Evolutionary conservation across 2,329 filamentous ascomycete species (phyloP).

Genomic region (Penicillium sp.): DNA sequence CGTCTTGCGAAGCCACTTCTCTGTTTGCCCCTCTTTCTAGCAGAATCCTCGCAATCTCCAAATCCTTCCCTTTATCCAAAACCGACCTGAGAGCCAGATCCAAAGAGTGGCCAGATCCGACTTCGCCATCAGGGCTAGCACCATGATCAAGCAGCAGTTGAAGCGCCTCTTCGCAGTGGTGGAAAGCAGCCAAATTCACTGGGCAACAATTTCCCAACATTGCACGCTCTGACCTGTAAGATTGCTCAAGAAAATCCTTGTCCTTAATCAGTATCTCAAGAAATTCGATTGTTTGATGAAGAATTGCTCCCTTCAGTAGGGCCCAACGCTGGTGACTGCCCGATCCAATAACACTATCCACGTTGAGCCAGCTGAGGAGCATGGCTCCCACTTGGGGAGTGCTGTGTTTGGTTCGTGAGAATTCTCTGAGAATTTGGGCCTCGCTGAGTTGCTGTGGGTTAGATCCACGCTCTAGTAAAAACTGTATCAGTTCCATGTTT

Average conservation of each 20-base stretch:
- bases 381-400: background rate
- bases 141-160: constrained; percentile 1
- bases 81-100: background rate
- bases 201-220: background rate
- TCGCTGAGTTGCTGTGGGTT: background rate
- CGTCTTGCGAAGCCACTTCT: background rate
- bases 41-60: background rate
- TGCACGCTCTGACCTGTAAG: background rate
- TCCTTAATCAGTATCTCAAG: background rate
- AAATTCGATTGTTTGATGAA: background rate
- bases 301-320: background rate
- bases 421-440: background rate
- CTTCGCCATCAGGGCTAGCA: background rate
- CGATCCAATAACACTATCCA: background rate
- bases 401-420: background rate
- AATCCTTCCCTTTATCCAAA: background rate
- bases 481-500: background rate
- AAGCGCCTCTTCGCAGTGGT: background rate
- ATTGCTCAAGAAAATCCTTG: background rate
- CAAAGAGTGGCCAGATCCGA: background rate
- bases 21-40: background rate
- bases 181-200: background rate
- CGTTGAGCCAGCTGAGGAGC: background rate
- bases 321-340: background rate
- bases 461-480: background rate